Evolutionary conservation across 306 rosid species (phyloP), one percentile per base, ranked within the genome.

Genomic region (Citrullus mucosospermus): DNA sequence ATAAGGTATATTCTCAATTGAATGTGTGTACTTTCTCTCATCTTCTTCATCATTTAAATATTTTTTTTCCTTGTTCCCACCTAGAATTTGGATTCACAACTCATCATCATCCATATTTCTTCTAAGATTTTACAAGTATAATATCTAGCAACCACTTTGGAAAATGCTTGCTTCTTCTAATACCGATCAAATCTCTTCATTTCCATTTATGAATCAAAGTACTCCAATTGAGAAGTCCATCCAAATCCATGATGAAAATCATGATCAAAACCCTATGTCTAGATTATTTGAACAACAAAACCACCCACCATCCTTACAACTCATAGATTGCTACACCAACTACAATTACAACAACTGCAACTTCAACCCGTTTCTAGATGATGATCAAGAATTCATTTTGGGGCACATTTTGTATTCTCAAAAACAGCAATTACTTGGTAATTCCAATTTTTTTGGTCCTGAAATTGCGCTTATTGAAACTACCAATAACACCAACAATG

Each of bases 371-470:
- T 69, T 81, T 34, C 69, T 80, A 34, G 84, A 82, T 18, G 88
- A 53, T 53, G 17, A 48, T 48, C 57, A 88, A 18, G 87, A 84
- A 0, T 53, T 85, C 15, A 54, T 88, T 10, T 54, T 83, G 48
- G 83, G 86, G 11, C 81, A 83, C 62, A 67, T 67, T 67, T 80
- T 82, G 81, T 78, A 85, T 3, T 81, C 85, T 32, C 85, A 88
- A 16, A 82, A 85, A 58, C 87, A 83, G 9, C 74, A 82, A 36
- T n/a, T 80, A n/a, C 41, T 58, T 2, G 56, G 8, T 4, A 32
- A 30, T 30, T 15, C 20, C 39, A 36, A 36, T 36, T 36, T 0
- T 41, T 12, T 16, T 63, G 67, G 14, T 3, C 76, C 13, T 48
- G 44, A 51, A 66, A 17, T 55, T 38, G 76, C 17, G 39, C 13